Percentiles rank a stretch among this genome's conserved stretches.
These are phyloP conservation scores for Monosporascus cannonballus DNA, from an alignment of 2,329 filamentous ascomycete species.

Conservation along the genomic window DNA sequence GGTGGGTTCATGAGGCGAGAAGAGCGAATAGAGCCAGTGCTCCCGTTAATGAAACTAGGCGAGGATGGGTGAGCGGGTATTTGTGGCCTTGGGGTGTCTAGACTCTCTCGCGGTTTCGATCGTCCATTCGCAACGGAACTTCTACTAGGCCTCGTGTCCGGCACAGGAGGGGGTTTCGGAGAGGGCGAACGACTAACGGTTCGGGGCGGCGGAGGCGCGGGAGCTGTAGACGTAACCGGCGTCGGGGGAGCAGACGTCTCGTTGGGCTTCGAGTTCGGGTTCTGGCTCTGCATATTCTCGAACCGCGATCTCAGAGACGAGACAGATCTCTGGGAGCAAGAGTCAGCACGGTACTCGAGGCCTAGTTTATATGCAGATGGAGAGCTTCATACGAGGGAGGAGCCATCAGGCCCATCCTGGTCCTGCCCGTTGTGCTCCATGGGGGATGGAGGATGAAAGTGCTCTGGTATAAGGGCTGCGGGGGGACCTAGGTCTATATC, in stretches of 20 bases:
- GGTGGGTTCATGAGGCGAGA: constrained; percentile 35
- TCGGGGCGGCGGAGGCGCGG: constrained; percentile 28
- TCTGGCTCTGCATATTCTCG: constrained; percentile 62
- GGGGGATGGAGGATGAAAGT: constrained; percentile 12
- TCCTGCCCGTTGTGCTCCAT: constrained; percentile 44
- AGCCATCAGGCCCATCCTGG: constrained; percentile 64
- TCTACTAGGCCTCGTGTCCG: constrained; percentile 24
- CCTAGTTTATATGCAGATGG: constrained; percentile 4
- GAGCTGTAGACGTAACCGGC: constrained; percentile 19
- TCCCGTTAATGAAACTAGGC: not conserved
- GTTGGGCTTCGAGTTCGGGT: constrained; percentile 37
- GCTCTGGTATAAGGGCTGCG: constrained; percentile 17
- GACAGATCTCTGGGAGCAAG: constrained; percentile 59
- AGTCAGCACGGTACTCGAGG: constrained; percentile 15
- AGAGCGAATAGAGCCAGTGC: constrained; percentile 31
- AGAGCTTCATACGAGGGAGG: constrained; percentile 58
- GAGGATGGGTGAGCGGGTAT: constrained; percentile 38
- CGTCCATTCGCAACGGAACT: constrained; percentile 18
- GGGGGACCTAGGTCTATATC: constrained; percentile 1
- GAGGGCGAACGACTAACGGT: constrained; percentile 26
- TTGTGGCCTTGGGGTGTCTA: constrained; percentile 12
- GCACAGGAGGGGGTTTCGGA: constrained; percentile 26
- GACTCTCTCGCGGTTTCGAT: constrained; percentile 18
- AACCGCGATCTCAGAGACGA: constrained; percentile 77
- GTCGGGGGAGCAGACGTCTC: constrained; percentile 13